phyloP scores from a whole-genome alignment of 768 basidiomycete species.

The Suillus spraguei region DNA sequence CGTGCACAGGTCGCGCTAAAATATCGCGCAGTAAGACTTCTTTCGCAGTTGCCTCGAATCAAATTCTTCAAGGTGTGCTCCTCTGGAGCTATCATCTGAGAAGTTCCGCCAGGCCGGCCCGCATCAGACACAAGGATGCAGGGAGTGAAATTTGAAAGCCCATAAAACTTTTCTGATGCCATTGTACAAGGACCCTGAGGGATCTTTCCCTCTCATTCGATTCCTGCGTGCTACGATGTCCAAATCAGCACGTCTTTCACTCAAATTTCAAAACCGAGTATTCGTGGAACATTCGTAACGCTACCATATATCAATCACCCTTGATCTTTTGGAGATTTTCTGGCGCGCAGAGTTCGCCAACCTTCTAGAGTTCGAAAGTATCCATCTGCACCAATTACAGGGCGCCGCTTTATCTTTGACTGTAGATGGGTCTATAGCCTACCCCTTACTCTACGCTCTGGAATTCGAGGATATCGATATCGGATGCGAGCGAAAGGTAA shows the following conservation, averaged over 20 bases:
- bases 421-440: too few relatives aligned
- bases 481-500: neutral
- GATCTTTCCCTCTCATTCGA: neutral
- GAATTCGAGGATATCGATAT: neutral
- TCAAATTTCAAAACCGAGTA: too few relatives aligned
- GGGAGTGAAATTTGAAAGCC: neutral
- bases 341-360: neutral
- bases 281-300: too few relatives aligned
- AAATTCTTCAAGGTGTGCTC: conserved; percentile 6
- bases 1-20: too few relatives aligned
- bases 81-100: conserved; percentile 20
- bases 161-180: neutral
- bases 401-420: neutral
- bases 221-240: too few relatives aligned
- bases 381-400: neutral
- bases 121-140: conserved; percentile 18
- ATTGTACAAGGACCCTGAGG: neutral
- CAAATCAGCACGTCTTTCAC: neutral
- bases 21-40: conserved; percentile 12
- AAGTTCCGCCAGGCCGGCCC: conserved; percentile 20
- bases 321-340: too few relatives aligned
- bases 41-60: conserved; percentile 37
- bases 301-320: neutral
- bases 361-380: neutral
- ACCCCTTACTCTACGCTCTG: neutral